A percentile compares a stretch with the other conserved stretches of the same genome.
phyloP scores from a whole-genome alignment of 192 early-diverging fungal species.

The Neocallimastix lanati region DNA sequence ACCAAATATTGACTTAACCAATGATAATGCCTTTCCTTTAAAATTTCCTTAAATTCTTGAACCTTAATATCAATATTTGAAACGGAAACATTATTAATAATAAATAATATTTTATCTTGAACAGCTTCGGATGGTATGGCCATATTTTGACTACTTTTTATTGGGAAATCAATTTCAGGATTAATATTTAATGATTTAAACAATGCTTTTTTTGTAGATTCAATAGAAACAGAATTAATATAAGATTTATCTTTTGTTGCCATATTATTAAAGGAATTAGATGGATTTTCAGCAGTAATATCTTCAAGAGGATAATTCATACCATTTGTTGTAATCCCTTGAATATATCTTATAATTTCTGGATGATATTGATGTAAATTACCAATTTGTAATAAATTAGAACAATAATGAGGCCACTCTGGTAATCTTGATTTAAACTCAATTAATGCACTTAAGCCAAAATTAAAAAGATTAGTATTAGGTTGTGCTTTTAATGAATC shows the following conservation, averaged over 20 bases:
- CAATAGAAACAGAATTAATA: not conserved
- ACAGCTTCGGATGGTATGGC: constrained; percentile 29
- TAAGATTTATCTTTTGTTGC: not conserved
- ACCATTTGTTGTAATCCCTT: constrained; percentile 8
- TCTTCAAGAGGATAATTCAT: not conserved
- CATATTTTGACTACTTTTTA: not conserved
- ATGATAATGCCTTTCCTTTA: constrained; percentile 36
- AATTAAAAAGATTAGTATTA: constrained; percentile 67
- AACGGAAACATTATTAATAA: constrained; percentile 83
- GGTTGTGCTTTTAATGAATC: constrained; percentile 65
- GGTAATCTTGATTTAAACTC: constrained; percentile 66
- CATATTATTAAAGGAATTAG: not conserved
- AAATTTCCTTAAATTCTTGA: constrained; percentile 53
- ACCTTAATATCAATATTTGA: constrained; percentile 69
- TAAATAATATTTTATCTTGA: constrained; percentile 91
- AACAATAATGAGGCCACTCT: constrained; percentile 82
- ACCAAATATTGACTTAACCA: constrained; percentile 96
- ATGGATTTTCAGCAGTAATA: not conserved
- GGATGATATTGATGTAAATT: constrained; percentile 63
- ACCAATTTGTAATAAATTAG: constrained; percentile 61
- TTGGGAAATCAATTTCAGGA: constrained; percentile 2
- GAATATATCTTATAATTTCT: constrained; percentile 49
- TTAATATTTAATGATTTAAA: constrained; percentile 1
- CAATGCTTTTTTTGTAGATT: not conserved
- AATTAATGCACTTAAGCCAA: constrained; percentile 67